Conservation (phyloP, 2,329 filamentous ascomycete species). For the Cercospora sp. region DNA sequence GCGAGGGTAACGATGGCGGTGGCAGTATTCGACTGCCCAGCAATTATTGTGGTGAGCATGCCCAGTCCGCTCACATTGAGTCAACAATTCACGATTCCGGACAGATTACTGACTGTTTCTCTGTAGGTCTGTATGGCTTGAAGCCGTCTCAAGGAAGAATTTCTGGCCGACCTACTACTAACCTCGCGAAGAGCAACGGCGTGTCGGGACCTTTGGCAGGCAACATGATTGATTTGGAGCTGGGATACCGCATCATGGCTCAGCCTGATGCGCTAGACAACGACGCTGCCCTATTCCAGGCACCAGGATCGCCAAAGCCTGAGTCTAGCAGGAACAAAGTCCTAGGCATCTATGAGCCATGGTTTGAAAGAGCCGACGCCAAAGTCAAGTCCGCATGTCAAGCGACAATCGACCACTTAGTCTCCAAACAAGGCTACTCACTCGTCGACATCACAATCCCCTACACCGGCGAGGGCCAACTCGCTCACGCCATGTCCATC, state of each 20-base stretch:
- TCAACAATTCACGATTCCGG: neutral
- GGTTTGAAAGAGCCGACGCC: slow-evolving; percentile 69
- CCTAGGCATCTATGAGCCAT: slow-evolving; percentile 69
- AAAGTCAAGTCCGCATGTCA: slow-evolving; percentile 64
- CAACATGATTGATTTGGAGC: slow-evolving; percentile 73
- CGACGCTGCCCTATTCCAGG: slow-evolving; percentile 63
- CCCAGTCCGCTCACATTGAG: neutral
- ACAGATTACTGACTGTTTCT: neutral
- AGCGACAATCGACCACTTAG: slow-evolving; percentile 60
- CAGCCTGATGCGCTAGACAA: slow-evolving; percentile 66
- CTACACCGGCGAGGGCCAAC: slow-evolving; percentile 67
- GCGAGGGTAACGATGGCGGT: slow-evolving; percentile 71
- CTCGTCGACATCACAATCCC: slow-evolving; percentile 65
- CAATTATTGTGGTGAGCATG: slow-evolving; percentile 61
- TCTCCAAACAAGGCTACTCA: slow-evolving; percentile 53
- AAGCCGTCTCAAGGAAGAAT: slow-evolving; percentile 76
- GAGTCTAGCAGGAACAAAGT: slow-evolving; percentile 50
- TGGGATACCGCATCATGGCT: slow-evolving; percentile 80
- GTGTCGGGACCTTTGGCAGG: slow-evolving; percentile 75
- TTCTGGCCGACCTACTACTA: slow-evolving; percentile 57
- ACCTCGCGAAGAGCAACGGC: slow-evolving; percentile 61
- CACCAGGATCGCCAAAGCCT: slow-evolving; percentile 36
- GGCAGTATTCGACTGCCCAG: slow-evolving; percentile 73
- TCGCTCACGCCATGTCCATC: slow-evolving; percentile 75
- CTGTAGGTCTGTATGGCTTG: slow-evolving; percentile 66